A percentile compares a stretch with the other conserved stretches of the same genome.
Evolutionary conservation across 495 filamentous ascomycete species (phyloP).

Genomic region (Ramalina intermedia): DNA sequence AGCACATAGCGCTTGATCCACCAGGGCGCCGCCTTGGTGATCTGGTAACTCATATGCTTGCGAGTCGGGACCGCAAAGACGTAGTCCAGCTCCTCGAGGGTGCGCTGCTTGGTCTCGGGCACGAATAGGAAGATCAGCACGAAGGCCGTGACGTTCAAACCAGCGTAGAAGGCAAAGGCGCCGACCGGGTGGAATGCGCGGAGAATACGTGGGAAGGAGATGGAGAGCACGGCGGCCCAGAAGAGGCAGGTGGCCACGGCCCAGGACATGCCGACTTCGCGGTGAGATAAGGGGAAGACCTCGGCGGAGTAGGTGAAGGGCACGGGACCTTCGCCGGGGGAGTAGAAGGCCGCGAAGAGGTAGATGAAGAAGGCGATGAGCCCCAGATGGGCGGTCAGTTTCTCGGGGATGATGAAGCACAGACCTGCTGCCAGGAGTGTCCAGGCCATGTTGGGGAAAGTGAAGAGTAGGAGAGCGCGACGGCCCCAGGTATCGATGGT

Average conservation of each 20-base stretch:
- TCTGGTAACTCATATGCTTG: slow-evolving; percentile 51
- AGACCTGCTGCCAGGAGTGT: slow-evolving; percentile 59
- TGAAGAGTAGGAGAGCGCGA: slow-evolving; percentile 61
- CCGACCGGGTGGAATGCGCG: slow-evolving; percentile 32
- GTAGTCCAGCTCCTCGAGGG: slow-evolving; percentile 20
- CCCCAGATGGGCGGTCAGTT: slow-evolving; percentile 37
- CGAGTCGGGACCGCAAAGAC: slow-evolving; percentile 49
- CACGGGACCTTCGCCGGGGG: slow-evolving; percentile 68
- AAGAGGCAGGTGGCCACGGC: slow-evolving; percentile 55
- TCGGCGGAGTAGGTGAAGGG: slow-evolving; percentile 73
- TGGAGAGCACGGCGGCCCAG: slow-evolving; percentile 48
- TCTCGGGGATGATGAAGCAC: slow-evolving; percentile 47
- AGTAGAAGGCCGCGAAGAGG: slow-evolving; percentile 59
- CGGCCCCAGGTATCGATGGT: slow-evolving; percentile 81
- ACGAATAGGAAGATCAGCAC: slow-evolving; percentile 54
- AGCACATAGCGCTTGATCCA: slow-evolving; percentile 55
- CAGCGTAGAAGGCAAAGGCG: slow-evolving; percentile 47
- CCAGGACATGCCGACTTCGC: slow-evolving; percentile 59
- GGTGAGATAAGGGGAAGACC: slow-evolving; percentile 60
- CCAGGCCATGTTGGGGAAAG: slow-evolving; percentile 77
- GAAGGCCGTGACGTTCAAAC: slow-evolving; percentile 47
- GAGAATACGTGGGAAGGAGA: slow-evolving; percentile 52
- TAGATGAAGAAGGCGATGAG: slow-evolving; percentile 58
- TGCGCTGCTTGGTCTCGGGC: slow-evolving; percentile 23
- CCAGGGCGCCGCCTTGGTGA: slow-evolving; percentile 45